Evolutionary conservation across 2,329 filamentous ascomycete genomes (phyloP).

Genomic region (Fusarium falciforme): DNA sequence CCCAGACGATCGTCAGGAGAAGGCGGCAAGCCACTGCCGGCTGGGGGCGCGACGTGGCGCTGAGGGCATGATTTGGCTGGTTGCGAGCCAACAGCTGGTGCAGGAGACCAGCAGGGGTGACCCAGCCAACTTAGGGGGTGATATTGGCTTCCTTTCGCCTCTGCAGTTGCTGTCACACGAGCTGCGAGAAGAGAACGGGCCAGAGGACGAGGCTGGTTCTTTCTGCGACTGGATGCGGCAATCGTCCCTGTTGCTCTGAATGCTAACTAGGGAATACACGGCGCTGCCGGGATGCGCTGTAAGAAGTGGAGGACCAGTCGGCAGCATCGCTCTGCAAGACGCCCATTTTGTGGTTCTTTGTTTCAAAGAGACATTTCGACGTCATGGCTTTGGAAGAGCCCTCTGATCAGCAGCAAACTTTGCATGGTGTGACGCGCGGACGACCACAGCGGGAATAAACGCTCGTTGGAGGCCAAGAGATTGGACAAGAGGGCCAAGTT

Average conservation of each 20-base stretch:
- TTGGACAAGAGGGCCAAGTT: slow-evolving; percentile 27
- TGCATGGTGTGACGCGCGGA: slow-evolving; percentile 39
- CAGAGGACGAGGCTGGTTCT: background rate
- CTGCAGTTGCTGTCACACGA: slow-evolving; percentile 16
- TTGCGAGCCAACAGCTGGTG: slow-evolving; percentile 12
- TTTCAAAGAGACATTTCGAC: slow-evolving; percentile 36
- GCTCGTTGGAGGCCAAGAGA: slow-evolving; percentile 17
- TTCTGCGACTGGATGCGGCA: background rate
- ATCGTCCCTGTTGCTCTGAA: background rate
- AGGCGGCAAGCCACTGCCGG: slow-evolving; percentile 36
- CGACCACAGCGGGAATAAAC: slow-evolving; percentile 38
- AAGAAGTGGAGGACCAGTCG: slow-evolving; percentile 19
- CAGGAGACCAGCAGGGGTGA: slow-evolving; percentile 20
- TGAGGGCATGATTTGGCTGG: slow-evolving; percentile 14
- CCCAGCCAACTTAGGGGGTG: background rate
- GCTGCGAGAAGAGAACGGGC: background rate
- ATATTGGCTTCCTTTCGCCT: background rate
- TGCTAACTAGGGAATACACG: background rate
- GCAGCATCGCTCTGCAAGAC: slow-evolving; percentile 20
- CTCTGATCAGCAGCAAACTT: slow-evolving; percentile 35
- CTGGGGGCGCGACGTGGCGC: slow-evolving; percentile 25
- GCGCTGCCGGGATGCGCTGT: background rate
- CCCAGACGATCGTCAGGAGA: slow-evolving; percentile 41
- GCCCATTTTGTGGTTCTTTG: slow-evolving; percentile 37
- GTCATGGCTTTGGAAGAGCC: slow-evolving; percentile 32